Percentiles rank a stretch among this genome's conserved stretches.
These are phyloP conservation scores for Penicillium alfredii DNA, from an alignment of 495 filamentous ascomycete species.

Conservation along the genomic window DNA sequence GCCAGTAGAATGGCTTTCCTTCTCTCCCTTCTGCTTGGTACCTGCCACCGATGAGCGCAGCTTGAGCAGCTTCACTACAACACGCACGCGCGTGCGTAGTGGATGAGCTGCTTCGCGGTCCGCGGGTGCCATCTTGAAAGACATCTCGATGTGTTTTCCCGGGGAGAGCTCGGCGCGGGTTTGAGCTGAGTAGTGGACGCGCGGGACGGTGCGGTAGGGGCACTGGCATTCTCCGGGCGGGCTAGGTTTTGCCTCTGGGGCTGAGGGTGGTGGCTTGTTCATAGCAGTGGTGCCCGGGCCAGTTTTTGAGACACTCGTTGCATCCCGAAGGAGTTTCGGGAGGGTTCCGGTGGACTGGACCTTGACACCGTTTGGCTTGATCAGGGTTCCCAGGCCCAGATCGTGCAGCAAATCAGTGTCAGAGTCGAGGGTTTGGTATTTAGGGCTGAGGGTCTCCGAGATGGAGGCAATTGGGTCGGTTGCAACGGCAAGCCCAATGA, in stretches of 20 bases:
- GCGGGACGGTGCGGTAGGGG: neutral
- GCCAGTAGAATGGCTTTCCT: neutral
- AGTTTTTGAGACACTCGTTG: neutral
- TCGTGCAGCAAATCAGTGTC: no score
- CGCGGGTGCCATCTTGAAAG: slow-evolving; percentile 3
- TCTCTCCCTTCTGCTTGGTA: slow-evolving; percentile 2
- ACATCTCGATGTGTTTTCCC: neutral
- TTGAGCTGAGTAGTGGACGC: neutral
- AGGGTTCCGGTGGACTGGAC: no score
- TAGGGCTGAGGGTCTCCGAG: no score
- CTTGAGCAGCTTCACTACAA: slow-evolving; percentile 13
- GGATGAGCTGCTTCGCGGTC: slow-evolving; percentile 1
- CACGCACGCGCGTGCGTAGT: slow-evolving; percentile 8
- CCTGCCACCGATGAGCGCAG: slow-evolving; percentile 8
- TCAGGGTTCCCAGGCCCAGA: no score
- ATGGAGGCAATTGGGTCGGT: no score
- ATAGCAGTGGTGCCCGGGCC: neutral
- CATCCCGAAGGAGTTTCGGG: no score
- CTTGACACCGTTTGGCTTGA: no score
- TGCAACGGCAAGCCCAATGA: no score
- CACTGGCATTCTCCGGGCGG: neutral
- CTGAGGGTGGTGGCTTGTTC: neutral
- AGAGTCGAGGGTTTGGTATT: no score
- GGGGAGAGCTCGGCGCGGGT: neutral
- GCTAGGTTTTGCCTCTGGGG: neutral